Evolutionary conservation across 345 rosid genomes (phyloP), one percentile per base, ranked within the genome.

Genomic region (Hibiscus tridactylites): DNA sequence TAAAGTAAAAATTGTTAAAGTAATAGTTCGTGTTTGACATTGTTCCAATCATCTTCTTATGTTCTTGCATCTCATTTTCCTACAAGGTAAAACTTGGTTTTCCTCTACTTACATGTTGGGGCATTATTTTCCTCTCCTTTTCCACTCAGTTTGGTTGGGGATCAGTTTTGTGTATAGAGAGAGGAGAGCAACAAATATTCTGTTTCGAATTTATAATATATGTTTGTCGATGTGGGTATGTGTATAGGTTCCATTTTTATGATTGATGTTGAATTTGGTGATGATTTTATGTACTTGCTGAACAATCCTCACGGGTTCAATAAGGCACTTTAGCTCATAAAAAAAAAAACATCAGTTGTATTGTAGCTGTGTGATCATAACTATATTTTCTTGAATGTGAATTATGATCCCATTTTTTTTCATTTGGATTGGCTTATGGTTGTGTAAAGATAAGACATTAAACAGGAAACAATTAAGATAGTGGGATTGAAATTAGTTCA

Each of bases 231-330:
- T 59, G 73, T 47, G 76, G 77, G 73, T 81, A 79, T 79, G 80
- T 83, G 81, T 87, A 82, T 85, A 85, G 84, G 54, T 74, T 72
- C 17, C 70, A 63, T 73, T 84, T 76, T 74, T 71, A 78, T 77
- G 65, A 79, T 71, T 71, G 68, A 17, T 71, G 77, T 74, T 83
- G 82, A 72, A 76, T 76, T 59, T 67, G 82, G 78, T 71, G 75
- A 75, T 73, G 73, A 73, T 71, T 78, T 26, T 71, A 50, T 60
- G 60, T 54, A 7, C 11, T 19, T 54, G n/a, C 52, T 15, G 49
- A 9, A 70, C 66, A 35, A 15, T 53, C 72, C 79, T 73, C 72
- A n/a, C 71, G 77, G 80, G 70, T 73, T 70, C 62, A 75, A 81
- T 73, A 75, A 81, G 39, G 42, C 7, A 58, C 31, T 58, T 57